phyloP scores from a whole-genome alignment of 2,329 filamentous ascomycete species.

The Diaporthe ilicicola region DNA sequence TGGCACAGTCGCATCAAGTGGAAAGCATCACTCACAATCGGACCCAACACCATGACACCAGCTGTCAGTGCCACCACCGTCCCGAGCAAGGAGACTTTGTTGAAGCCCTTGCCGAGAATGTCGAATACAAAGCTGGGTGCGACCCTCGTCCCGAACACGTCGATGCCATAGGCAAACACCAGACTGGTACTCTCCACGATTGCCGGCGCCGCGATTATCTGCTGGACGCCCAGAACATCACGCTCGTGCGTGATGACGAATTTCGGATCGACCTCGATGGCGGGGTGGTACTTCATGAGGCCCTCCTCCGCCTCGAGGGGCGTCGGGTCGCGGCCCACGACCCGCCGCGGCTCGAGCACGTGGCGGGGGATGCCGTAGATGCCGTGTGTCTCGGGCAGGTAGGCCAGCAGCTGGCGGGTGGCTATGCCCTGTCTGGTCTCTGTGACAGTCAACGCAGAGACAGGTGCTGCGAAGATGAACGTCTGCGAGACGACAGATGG shows the following conservation, averaged over 20 bases:
- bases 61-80: constrained; percentile 83
- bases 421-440: constrained; percentile 93
- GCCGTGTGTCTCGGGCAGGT: constrained; percentile 75
- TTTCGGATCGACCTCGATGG: constrained; percentile 84
- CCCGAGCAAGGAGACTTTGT: constrained; percentile 82
- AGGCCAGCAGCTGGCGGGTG: constrained; percentile 81
- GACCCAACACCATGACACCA: constrained; percentile 81
- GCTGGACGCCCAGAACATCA: constrained; percentile 78
- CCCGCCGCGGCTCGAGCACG: constrained; percentile 85
- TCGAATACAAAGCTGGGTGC: constrained; percentile 93
- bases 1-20: neutral
- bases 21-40: constrained; percentile 73
- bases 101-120: constrained; percentile 91
- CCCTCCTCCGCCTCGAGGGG: constrained; percentile 85
- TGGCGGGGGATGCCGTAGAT: constrained; percentile 82
- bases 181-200: constrained; percentile 91
- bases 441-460: constrained; percentile 82
- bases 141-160: constrained; percentile 87
- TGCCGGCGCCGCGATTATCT: constrained; percentile 79
- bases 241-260: constrained; percentile 83
- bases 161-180: constrained; percentile 86
- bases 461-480: constrained; percentile 81
- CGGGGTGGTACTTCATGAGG: constrained; percentile 76
- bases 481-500: constrained; percentile 83
- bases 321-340: constrained; percentile 84